Conservation (phyloP, 768 basidiomycete species). For the Pisolithus albus region DNA sequence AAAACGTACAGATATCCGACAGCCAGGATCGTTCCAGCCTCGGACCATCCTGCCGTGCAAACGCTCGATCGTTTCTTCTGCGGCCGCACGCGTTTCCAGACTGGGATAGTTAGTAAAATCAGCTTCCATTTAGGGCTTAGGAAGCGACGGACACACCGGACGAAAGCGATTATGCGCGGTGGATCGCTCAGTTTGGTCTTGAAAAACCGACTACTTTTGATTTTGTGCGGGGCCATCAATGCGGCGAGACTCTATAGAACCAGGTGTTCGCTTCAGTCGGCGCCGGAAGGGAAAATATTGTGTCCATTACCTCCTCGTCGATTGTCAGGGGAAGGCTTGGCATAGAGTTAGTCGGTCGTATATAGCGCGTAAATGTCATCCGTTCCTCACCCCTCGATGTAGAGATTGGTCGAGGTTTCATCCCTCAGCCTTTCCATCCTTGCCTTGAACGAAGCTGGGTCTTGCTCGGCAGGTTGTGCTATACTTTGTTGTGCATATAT, state of each 20-base stretch:
- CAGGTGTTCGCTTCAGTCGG: background rate
- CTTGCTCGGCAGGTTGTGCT: conserved; percentile 20
- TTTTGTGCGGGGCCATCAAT: conserved; percentile 62
- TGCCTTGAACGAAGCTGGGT: conserved; percentile 55
- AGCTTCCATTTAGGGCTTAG: background rate
- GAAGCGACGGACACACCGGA: conserved; percentile 42
- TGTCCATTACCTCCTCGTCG: conserved; percentile 47
- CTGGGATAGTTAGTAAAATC: conserved; percentile 29
- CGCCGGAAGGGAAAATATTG: background rate
- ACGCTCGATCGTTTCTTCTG: conserved; percentile 71
- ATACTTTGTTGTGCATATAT: conserved; percentile 40
- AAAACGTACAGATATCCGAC: conserved; percentile 72
- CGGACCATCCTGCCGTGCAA: conserved; percentile 76
- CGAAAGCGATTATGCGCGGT: conserved; percentile 75
- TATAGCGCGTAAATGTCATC: background rate
- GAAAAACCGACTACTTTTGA: conserved; percentile 74
- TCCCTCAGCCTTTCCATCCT: conserved; percentile 74
- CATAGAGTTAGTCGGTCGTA: conserved; percentile 2
- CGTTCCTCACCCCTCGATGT: conserved; percentile 60
- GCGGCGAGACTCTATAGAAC: conserved; percentile 48
- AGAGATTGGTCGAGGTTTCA: conserved; percentile 63
- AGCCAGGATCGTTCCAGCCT: conserved; percentile 71
- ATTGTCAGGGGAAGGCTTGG: conserved; percentile 62
- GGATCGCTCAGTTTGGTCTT: conserved; percentile 72
- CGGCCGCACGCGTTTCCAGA: conserved; percentile 62